Evolutionary conservation across 2,329 filamentous ascomycete genomes (phyloP).

Genomic region (Calonectria leucothoes): DNA sequence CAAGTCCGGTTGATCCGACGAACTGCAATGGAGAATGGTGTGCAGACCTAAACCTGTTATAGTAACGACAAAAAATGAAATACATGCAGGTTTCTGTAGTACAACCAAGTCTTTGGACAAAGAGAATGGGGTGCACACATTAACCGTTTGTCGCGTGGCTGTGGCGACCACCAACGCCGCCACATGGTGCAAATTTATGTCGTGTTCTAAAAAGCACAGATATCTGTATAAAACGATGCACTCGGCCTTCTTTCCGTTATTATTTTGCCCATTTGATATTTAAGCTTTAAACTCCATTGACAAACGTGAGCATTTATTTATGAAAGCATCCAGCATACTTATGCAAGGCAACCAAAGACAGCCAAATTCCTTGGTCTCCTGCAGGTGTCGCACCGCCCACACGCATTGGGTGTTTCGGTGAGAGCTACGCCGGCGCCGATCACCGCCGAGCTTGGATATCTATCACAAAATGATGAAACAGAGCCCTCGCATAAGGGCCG

Average conservation of each 20-base stretch:
- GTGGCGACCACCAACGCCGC: no score
- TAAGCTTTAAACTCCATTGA: neutral
- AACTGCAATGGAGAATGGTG: neutral
- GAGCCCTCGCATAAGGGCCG: neutral
- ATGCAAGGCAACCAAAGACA: slow-evolving; percentile 34
- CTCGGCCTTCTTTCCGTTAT: neutral
- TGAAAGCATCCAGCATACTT: neutral
- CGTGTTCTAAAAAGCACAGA: no score
- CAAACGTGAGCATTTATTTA: neutral
- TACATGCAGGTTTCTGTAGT: no score
- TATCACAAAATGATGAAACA: neutral
- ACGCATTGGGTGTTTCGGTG: neutral
- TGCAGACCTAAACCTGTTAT: no score
- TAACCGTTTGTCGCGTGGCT: no score
- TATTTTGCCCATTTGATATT: neutral
- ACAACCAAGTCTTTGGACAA: no score
- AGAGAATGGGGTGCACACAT: no score
- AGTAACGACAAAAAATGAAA: no score
- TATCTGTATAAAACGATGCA: neutral
- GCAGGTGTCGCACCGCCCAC: slow-evolving; percentile 19
- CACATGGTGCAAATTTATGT: no score
- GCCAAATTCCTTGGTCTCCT: slow-evolving; percentile 46
- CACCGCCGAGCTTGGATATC: neutral
- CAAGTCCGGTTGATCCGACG: no score
- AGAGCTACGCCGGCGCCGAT: neutral